These are phyloP conservation scores for Pestalotiopsis sp. DNA, from an alignment of 2,329 filamentous ascomycete species.

Conservation along the genomic window DNA sequence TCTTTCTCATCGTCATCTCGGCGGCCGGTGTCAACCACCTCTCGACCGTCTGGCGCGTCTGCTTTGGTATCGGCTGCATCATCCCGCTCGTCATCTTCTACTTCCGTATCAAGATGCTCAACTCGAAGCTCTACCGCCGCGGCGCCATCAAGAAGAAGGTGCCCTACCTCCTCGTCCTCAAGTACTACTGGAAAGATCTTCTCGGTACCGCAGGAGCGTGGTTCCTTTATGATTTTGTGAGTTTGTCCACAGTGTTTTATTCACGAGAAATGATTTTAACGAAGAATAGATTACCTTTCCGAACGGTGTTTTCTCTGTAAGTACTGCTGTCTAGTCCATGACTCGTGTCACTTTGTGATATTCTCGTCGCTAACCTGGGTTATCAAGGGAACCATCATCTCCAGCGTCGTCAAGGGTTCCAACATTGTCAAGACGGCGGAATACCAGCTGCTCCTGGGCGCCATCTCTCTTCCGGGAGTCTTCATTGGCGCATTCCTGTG, in stretches of 20 bases:
- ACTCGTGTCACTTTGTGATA: background rate
- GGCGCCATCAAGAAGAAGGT: slow-evolving; percentile 56
- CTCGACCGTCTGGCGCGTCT: slow-evolving; percentile 50
- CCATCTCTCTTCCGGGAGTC: slow-evolving; percentile 50
- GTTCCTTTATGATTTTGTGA: slow-evolving; percentile 46
- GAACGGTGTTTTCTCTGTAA: slow-evolving; percentile 14
- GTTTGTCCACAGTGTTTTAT: slow-evolving; percentile 23
- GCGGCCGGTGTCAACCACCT: slow-evolving; percentile 36
- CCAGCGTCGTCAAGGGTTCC: slow-evolving; percentile 38
- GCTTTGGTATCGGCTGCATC: slow-evolving; percentile 50
- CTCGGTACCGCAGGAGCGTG: slow-evolving; percentile 57
- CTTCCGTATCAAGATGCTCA: slow-evolving; percentile 57
- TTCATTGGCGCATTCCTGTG: slow-evolving; percentile 51
- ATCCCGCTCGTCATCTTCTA: slow-evolving; percentile 58
- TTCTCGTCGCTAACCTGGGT: background rate
- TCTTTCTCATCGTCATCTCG: slow-evolving; percentile 49
- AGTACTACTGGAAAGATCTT: slow-evolving; percentile 58
- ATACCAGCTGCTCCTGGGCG: slow-evolving; percentile 50
- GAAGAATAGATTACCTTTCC: slow-evolving; percentile 28
- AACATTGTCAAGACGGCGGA: slow-evolving; percentile 46
- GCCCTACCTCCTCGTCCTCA: slow-evolving; percentile 51
- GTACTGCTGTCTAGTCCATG: background rate
- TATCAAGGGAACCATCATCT: slow-evolving; percentile 40
- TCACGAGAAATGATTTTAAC: slow-evolving; percentile 38
- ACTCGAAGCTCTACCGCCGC: slow-evolving; percentile 52